Base-by-base conservation (phyloP, 371 early-diverging fungal genomes). In the Syncephalastrum racemosum region DNA sequence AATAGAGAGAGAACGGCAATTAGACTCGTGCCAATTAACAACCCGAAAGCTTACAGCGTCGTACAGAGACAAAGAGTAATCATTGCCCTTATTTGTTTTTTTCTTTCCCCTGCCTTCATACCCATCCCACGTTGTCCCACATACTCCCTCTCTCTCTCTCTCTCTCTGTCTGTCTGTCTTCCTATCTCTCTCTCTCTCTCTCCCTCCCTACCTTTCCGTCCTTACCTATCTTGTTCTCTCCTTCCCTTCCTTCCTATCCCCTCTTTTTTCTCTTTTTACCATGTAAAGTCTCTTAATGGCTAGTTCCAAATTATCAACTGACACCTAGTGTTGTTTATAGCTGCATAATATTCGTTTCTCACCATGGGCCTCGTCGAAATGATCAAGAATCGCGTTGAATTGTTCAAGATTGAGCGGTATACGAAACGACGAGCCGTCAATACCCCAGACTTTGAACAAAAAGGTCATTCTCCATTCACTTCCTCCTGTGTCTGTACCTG, bases 361-460 rank as follows among this genome's bases (percentile, higher is more conserved):
- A 48, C 48, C 31, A 80, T 80, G 80, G 77, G 77, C 22, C 62
- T 80, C 46, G 60, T 77, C 51, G 78, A 75, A 36, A 80, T 75
- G 45, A 45, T 80, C 43, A 80, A 77, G 69, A 69, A 71, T 56
- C 75, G 71, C 53, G 64, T 77, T 39, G 77, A 80, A 56, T 65
- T 80, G 27, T 80, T 54, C 20, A 43, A 60, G 50, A 16, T 47
- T 41, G 55, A 49, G 50, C 50, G 20, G 41, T 31, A 45, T 43
- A 46, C 42, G 39, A 49, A 43, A 44, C 20, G 27, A 52, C 40
- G 41, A 36, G 23, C 50, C 27, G 23, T 36, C 50, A 15, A 24
- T 14, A 49, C 36, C 50, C 18, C 50, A 49, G 24, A n/a, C 49
- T 31, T 31, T 31, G 36, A 31, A 31, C 36, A 31, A 8, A 31